phyloP scores from a whole-genome alignment of 2,329 filamentous ascomycete species.

The Xylariales sp. region DNA sequence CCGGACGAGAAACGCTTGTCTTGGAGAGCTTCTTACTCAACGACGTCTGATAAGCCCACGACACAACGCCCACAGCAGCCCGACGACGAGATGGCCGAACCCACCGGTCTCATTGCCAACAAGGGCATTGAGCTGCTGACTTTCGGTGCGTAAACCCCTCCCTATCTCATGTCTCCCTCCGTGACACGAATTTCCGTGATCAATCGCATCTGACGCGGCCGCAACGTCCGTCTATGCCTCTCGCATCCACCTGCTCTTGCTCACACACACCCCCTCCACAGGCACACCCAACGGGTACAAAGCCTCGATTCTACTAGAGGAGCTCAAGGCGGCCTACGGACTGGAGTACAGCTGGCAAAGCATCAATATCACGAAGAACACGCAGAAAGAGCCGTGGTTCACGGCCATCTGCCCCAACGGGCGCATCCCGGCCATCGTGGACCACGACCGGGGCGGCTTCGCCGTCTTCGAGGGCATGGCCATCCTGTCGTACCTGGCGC shows the following conservation, averaged over 20 bases:
- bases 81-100: slow-evolving; percentile 23
- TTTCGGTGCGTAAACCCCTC: slow-evolving; percentile 28
- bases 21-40: no score
- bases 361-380: slow-evolving; percentile 57
- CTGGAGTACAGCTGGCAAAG: slow-evolving; percentile 53
- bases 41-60: no score
- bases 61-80: no score
- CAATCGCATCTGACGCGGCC: no score
- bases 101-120: slow-evolving; percentile 55
- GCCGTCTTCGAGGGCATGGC: slow-evolving; percentile 70
- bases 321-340: slow-evolving; percentile 61
- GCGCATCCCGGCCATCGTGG: slow-evolving; percentile 60
- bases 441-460: slow-evolving; percentile 58
- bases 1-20: no score
- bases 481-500: slow-evolving; percentile 69
- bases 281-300: slow-evolving; percentile 53
- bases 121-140: slow-evolving; percentile 63
- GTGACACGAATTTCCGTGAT: no score
- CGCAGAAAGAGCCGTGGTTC: slow-evolving; percentile 66
- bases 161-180: neutral
- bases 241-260: no score
- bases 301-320: slow-evolving; percentile 57
- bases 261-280: slow-evolving; percentile 13
- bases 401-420: slow-evolving; percentile 59
- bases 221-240: no score